Evolutionary conservation across 805 yeast genomes (phyloP).

Genomic region (Saturnispora diversa): DNA sequence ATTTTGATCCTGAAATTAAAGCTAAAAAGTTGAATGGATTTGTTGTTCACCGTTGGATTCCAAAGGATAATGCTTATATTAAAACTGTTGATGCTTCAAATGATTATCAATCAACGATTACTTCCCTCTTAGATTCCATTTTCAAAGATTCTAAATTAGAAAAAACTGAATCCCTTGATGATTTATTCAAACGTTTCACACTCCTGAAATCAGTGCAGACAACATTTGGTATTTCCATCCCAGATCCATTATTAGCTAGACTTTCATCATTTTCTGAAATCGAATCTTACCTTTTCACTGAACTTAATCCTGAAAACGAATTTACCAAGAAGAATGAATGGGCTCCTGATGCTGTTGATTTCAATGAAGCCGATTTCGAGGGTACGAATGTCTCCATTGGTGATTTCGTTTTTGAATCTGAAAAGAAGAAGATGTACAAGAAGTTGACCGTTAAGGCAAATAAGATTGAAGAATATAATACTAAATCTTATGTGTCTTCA

Average conservation of each 20-base stretch:
- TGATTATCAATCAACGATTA: conserved; percentile 14
- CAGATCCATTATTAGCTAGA: conserved; percentile 41
- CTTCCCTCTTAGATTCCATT: conserved; percentile 15
- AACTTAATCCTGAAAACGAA: conserved; percentile 33
- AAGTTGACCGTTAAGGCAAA: conserved; percentile 35
- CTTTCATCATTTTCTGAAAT: conserved; percentile 35
- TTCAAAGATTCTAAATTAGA: conserved; percentile 6
- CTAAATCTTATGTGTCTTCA: conserved; percentile 3
- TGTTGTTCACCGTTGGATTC: conserved; percentile 27
- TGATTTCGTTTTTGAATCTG: conserved; percentile 38
- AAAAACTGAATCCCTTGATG: conserved; percentile 18
- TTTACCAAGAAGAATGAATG: conserved; percentile 48
- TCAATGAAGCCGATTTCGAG: conserved; percentile 45
- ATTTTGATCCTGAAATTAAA: conserved; percentile 19
- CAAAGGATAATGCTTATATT: conserved; percentile 18
- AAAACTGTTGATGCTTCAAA: conserved; percentile 6
- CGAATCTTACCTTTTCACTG: conserved; percentile 28
- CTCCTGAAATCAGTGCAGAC: conserved; percentile 41
- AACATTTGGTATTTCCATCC: conserved; percentile 42
- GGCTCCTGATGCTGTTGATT: conserved; percentile 62
- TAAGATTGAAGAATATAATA: conserved; percentile 20
- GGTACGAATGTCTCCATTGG: conserved; percentile 52
- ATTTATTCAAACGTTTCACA: conserved; percentile 42
- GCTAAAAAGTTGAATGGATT: conserved; percentile 26
- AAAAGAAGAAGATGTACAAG: conserved; percentile 38